phyloP scores from a whole-genome alignment of 2,329 filamentous ascomycete genomes.

The Verticillium isaacii region DNA sequence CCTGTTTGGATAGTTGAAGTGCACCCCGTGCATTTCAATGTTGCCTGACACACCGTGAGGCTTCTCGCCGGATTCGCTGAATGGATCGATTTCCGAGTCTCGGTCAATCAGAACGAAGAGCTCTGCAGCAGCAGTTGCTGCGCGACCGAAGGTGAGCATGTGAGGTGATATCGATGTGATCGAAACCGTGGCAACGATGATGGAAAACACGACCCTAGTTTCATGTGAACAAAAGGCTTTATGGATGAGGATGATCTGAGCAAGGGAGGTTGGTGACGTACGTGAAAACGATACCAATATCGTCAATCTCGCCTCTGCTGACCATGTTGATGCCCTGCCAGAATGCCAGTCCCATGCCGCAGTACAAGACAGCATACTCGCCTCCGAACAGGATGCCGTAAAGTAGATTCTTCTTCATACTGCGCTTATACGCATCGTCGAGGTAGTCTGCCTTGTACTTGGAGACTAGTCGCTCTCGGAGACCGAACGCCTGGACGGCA shows the following conservation, averaged over 20 bases:
- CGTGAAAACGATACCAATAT: conserved; percentile 11
- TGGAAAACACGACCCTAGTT: conserved; percentile 17
- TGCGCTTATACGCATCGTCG: conserved; percentile 3
- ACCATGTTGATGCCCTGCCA: conserved; percentile 31
- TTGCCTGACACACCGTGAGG: conserved; percentile 6
- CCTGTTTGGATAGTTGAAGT: conserved; percentile 64
- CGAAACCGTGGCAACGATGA: conserved; percentile 16
- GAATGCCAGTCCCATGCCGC: conserved; percentile 12
- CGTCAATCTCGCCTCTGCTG: conserved; percentile 10
- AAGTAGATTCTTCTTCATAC: conserved; percentile 7
- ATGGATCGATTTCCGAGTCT: conserved; percentile 17
- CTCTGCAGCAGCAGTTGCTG: conserved; percentile 16
- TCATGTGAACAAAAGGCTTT: background rate
- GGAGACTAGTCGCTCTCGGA: conserved; percentile 3
- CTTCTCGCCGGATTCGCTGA: conserved; percentile 5
- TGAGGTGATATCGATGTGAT: conserved; percentile 14
- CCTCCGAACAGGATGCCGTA: conserved; percentile 6
- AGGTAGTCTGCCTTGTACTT: conserved; percentile 10
- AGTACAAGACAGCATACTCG: conserved; percentile 8
- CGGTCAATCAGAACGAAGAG: conserved; percentile 20
- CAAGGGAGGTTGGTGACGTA: conserved; percentile 15
- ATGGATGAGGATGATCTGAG: conserved; percentile 9
- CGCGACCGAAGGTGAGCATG: conserved; percentile 15
- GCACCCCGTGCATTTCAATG: conserved; percentile 57
- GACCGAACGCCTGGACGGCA: conserved; percentile 11